Percentiles rank a stretch among this genome's conserved stretches.
These are phyloP conservation scores for Hemisphaericaspora lyxosophila DNA, from an alignment of 1,139 yeast genomes.

Conservation along the genomic window DNA sequence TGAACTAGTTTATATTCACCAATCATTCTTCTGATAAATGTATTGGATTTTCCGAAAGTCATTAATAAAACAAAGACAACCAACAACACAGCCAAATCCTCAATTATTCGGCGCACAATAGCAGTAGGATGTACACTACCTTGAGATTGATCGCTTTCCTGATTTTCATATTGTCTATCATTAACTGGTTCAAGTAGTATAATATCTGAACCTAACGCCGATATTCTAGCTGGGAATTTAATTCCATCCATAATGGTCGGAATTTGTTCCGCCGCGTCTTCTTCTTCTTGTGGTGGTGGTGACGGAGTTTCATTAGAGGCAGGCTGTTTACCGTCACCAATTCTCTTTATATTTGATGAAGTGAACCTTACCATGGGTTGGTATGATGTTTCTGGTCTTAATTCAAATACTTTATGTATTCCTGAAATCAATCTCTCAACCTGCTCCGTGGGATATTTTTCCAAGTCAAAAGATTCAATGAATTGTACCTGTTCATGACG, in stretches of 20 bases:
- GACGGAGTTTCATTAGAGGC: too few species aligned
- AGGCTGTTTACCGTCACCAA: constrained; percentile 28
- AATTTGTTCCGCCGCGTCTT: constrained; percentile 4
- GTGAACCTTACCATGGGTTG: constrained; percentile 39
- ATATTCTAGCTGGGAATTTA: constrained; percentile 25
- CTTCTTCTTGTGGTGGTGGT: not conserved
- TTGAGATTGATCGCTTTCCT: constrained; percentile 1
- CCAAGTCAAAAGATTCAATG: constrained; percentile 21
- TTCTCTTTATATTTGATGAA: constrained; percentile 19
- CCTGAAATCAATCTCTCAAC: constrained; percentile 48
- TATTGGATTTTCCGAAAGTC: constrained; percentile 40
- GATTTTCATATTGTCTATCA: constrained; percentile 2
- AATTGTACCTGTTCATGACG: constrained; percentile 11
- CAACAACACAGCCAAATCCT: constrained; percentile 48
- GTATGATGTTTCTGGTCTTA: constrained; percentile 33
- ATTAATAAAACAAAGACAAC: constrained; percentile 27
- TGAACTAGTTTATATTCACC: constrained; percentile 17
- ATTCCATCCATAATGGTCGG: constrained; percentile 42
- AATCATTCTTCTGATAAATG: constrained; percentile 17
- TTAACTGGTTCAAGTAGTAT: constrained; percentile 14
- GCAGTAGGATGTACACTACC: constrained; percentile 1
- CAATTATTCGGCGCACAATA: constrained; percentile 37
- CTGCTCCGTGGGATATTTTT: constrained; percentile 14
- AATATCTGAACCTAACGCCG: constrained; percentile 16
- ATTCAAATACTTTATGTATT: constrained; percentile 45